phyloP scores from a whole-genome alignment of 2,329 filamentous ascomycete genomes.

The Aspergillus quadricinctus region DNA sequence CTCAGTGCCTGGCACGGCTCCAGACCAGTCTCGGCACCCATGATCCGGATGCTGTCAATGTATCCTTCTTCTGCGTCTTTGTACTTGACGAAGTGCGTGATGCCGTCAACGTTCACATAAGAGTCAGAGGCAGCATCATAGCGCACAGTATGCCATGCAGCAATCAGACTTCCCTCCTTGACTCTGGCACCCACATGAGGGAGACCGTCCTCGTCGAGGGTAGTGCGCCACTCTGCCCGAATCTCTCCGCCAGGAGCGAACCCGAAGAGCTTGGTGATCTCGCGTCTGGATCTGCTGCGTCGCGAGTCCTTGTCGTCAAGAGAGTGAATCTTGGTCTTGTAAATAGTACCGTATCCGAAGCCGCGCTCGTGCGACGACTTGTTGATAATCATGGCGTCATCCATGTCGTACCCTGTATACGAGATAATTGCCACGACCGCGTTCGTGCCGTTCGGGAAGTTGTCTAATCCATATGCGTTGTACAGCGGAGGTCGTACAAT shows the following conservation, averaged over 20 bases:
- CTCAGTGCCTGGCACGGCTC: constrained; percentile 85
- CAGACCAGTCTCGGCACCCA: constrained; percentile 76
- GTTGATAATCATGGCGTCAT: constrained; percentile 99
- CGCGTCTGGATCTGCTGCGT: constrained; percentile 61
- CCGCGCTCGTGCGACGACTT: constrained; percentile 94
- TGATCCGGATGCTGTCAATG: constrained; percentile 86
- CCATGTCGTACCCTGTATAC: constrained; percentile 99
- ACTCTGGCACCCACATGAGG: constrained; percentile 75
- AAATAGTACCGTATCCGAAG: constrained; percentile 92
- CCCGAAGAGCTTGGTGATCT: constrained; percentile 78
- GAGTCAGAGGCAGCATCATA: constrained; percentile 66
- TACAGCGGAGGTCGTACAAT: constrained; percentile 88
- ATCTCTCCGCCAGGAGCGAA: constrained; percentile 76
- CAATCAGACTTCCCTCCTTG: constrained; percentile 76
- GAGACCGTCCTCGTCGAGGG: constrained; percentile 82
- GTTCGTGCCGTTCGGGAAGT: constrained; percentile 95
- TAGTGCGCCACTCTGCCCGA: constrained; percentile 64
- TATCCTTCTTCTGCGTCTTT: constrained; percentile 86
- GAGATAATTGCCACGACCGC: constrained; percentile 96
- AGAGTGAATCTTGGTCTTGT: constrained; percentile 92
- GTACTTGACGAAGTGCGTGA: constrained; percentile 88
- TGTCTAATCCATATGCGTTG: constrained; percentile 94
- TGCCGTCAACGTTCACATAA: constrained; percentile 77
- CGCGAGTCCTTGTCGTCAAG: constrained; percentile 72
- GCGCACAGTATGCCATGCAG: constrained; percentile 83